Percentiles rank a stretch among this genome's conserved stretches.
Conservation (phyloP, 768 basidiomycete genomes). For the Phallus indusiatus region DNA sequence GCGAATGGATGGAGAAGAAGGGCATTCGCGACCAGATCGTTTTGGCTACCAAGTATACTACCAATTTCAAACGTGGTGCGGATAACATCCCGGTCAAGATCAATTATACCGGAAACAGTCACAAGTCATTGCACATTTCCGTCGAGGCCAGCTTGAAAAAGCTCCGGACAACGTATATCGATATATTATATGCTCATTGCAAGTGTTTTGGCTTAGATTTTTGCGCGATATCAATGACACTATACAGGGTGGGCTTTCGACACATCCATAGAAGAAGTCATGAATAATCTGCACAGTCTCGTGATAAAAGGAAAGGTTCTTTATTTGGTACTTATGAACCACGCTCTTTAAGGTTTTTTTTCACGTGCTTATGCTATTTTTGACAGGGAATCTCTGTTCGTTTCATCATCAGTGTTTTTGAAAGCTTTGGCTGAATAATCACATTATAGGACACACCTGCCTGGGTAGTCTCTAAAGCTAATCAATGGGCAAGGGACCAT, state of each 20-base stretch:
- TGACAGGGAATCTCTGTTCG: background rate
- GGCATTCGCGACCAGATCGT: conserved; percentile 30
- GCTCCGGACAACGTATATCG: conserved; percentile 22
- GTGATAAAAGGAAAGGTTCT: conserved; percentile 34
- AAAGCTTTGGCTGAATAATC: background rate
- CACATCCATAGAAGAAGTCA: conserved; percentile 29
- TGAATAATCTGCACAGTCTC: conserved; percentile 31
- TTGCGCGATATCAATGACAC: background rate
- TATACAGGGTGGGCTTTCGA: conserved; percentile 24
- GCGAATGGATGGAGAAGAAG: conserved; percentile 31
- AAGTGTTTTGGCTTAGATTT: background rate
- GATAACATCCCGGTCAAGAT: conserved; percentile 23
- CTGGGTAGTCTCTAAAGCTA: conserved; percentile 28
- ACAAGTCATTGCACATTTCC: conserved; percentile 13
- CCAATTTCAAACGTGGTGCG: conserved; percentile 21
- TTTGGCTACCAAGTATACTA: conserved; percentile 23
- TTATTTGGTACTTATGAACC: conserved; percentile 23
- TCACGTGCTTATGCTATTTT: no score
- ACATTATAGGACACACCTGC: conserved; percentile 23
- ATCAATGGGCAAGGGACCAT: conserved; percentile 29
- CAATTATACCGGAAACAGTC: conserved; percentile 15
- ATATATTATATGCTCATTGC: conserved; percentile 23
- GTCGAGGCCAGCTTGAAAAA: conserved; percentile 18
- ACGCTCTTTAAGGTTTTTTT: background rate
- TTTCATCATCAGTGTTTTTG: background rate